Percentiles rank a stretch among this genome's conserved stretches.
Conservation (phyloP, 2,329 filamentous ascomycete species). For the Nigrospora osmanthi region DNA sequence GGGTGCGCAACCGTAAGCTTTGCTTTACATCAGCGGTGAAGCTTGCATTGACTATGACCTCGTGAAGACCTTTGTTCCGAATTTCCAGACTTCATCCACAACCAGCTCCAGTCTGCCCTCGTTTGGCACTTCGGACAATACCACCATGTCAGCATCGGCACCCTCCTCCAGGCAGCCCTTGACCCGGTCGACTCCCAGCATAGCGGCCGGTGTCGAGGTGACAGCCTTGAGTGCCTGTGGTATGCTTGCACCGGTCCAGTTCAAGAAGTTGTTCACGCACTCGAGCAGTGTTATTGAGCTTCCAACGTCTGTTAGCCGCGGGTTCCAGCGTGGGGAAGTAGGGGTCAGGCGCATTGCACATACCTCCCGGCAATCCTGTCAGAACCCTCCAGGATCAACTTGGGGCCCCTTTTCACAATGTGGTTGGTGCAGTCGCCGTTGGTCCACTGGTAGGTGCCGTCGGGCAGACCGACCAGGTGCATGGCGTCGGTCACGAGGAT, state of each 20-base stretch:
- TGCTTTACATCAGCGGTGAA: too few species aligned
- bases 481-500: conserved; percentile 91
- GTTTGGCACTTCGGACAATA: conserved; percentile 49
- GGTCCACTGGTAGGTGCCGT: conserved; percentile 80
- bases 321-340: not conserved
- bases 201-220: conserved; percentile 67
- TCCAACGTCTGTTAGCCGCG: not conserved
- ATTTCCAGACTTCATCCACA: conserved; percentile 77
- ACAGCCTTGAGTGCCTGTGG: conserved; percentile 65
- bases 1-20: too few species aligned
- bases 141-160: conserved; percentile 61
- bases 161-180: conserved; percentile 61
- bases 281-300: conserved; percentile 69
- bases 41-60: too few species aligned
- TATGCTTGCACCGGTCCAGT: conserved; percentile 62
- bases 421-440: conserved; percentile 55
- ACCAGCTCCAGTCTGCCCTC: conserved; percentile 42
- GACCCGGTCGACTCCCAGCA: conserved; percentile 59
- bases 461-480: conserved; percentile 75
- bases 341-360: conserved; percentile 19
- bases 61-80: conserved; percentile 48
- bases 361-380: conserved; percentile 71
- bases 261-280: conserved; percentile 74
- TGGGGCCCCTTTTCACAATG: conserved; percentile 63
- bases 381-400: conserved; percentile 70